A percentile compares a stretch with the other conserved stretches of the same genome.
Evolutionary conservation across 306 rosid species (phyloP).

Genomic region (Mucuna pruriens): DNA sequence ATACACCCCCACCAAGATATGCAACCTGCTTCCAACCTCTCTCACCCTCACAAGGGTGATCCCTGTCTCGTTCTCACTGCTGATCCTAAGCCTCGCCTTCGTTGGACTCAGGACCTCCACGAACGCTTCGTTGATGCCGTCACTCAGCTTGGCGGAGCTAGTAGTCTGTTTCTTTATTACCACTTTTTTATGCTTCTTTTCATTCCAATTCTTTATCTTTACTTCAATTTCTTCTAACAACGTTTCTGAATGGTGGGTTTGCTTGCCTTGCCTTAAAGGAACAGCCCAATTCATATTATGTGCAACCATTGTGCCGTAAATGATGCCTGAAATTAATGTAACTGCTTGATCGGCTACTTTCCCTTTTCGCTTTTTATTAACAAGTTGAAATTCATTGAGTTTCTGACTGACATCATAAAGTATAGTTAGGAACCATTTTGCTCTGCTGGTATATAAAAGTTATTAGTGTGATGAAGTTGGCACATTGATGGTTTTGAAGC

Average conservation of each 20-base stretch:
- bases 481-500: conserved; percentile 14
- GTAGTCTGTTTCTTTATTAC: no score
- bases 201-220: no score
- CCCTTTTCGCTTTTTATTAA: neutral
- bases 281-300: neutral
- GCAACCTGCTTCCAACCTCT: conserved; percentile 45
- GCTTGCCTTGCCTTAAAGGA: neutral
- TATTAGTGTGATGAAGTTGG: neutral
- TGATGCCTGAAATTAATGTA: conserved; percentile 20
- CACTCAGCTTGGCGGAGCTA: conserved; percentile 92
- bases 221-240: no score
- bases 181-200: no score
- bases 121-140: conserved; percentile 97
- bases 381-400: neutral
- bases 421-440: neutral
- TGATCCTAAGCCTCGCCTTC: conserved; percentile 99
- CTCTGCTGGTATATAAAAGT: neutral
- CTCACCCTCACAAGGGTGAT: conserved; percentile 64
- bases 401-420: neutral
- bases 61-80: conserved; percentile 94
- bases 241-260: no score
- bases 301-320: neutral
- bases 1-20: conserved; percentile 71
- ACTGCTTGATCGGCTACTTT: neutral
- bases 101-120: conserved; percentile 98